Evolutionary conservation across 805 yeast genomes (phyloP).

Genomic region (Kuraishia hungarica): DNA sequence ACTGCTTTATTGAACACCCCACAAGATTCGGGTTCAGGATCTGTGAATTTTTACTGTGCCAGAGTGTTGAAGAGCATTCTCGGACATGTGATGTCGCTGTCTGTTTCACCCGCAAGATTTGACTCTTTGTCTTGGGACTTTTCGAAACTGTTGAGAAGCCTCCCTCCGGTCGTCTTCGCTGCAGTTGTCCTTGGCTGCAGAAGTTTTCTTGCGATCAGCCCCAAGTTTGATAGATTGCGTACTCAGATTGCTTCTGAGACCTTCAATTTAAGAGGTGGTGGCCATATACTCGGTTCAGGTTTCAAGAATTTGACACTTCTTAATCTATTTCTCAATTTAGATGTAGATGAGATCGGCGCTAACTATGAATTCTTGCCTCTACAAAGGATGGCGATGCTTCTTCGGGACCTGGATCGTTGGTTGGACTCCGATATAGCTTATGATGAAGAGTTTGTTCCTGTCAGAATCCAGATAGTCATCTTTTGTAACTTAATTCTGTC

Average conservation of each 20-base stretch:
- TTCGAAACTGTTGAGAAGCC: slow-evolving; percentile 18
- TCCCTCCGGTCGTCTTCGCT: slow-evolving; percentile 26
- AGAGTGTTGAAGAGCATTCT: slow-evolving; percentile 25
- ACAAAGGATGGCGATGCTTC: slow-evolving; percentile 56
- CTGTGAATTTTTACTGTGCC: slow-evolving; percentile 21
- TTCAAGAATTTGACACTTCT: slow-evolving; percentile 39
- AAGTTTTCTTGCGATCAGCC: slow-evolving; percentile 21
- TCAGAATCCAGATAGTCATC: slow-evolving; percentile 43
- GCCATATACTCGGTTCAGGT: slow-evolving; percentile 34
- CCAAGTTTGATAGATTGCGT: slow-evolving; percentile 41
- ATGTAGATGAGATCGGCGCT: slow-evolving; percentile 15
- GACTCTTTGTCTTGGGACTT: slow-evolving; percentile 23
- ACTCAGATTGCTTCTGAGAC: slow-evolving; percentile 59
- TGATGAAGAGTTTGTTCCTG: slow-evolving; percentile 40
- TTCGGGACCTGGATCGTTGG: slow-evolving; percentile 48
- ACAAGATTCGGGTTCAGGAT: background rate
- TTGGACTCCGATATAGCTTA: slow-evolving; percentile 53
- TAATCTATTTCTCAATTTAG: slow-evolving; percentile 30
- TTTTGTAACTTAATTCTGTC: slow-evolving; percentile 18
- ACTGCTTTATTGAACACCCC: background rate
- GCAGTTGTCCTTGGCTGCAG: slow-evolving; percentile 24
- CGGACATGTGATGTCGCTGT: slow-evolving; percentile 18
- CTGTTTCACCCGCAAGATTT: slow-evolving; percentile 15
- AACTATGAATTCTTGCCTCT: slow-evolving; percentile 40
- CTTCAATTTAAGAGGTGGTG: slow-evolving; percentile 37